Evolutionary conservation across 805 yeast species (phyloP), one percentile per base, ranked within the genome.

Genomic region (Candida broadrunensis): DNA sequence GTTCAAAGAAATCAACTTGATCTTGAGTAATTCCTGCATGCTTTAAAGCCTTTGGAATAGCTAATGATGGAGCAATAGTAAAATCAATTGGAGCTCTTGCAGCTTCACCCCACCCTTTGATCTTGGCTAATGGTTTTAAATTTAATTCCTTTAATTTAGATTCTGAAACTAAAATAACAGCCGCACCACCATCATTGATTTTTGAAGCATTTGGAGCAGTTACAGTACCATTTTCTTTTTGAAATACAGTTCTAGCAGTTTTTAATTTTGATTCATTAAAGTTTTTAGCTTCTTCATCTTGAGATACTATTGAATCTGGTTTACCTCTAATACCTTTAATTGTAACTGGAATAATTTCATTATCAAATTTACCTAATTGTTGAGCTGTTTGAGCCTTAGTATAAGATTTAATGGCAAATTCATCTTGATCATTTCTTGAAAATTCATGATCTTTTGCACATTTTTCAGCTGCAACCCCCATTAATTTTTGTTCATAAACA

Each of bases 391-490:
- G 87, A 15, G 98, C 96, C 64, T 87, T 88, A 59, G 78, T 80
- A 72, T 93, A 93, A 15, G 96, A 87, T 46, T 59, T 69, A 52
- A 89, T 73, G 46, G 98, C 98, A 62, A 77, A 91, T 41, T 81
- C 80, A 65, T 91, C 99, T 71, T 91, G 98, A 45, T 78, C 82
- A 50, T 87, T 90, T 63, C 98, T 84, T 27, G 93, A 57, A 51
- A 91, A 61, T 15, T 62, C 62, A 69, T 88, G 81, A 60, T 89
- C 96, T 40, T 71, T 72, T 33, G 98, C 98, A 72, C 97, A 89
- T 64, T 89, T 89, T 70, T 93, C 99, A 50, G 96, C 99, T 51
- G 93, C 89, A 43, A 86, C 86, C 62, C 99, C 99, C 99, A 93
- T 93, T 49, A 95, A 86, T 51, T 74, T 66, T 50, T 83, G 80